Percentiles rank a stretch among this genome's conserved stretches.
These are phyloP conservation scores for Aureobasidium mangrovei DNA, from an alignment of 2,329 filamentous ascomycete genomes.

Conservation along the genomic window DNA sequence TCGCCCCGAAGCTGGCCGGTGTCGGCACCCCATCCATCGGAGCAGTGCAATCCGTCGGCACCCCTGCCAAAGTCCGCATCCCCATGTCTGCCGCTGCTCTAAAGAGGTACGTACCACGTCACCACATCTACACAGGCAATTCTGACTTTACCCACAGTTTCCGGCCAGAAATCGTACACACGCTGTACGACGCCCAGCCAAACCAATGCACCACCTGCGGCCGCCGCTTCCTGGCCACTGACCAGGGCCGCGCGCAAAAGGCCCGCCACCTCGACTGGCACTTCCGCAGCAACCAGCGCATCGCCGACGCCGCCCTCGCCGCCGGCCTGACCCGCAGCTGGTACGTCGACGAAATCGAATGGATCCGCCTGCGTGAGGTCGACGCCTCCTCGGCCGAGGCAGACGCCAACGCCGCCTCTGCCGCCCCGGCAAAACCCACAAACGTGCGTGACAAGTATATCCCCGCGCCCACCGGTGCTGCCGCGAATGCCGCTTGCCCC, in stretches of 20 bases:
- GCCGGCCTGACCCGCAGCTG: slow-evolving; percentile 85
- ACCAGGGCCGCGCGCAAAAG: slow-evolving; percentile 75
- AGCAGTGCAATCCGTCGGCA: neutral
- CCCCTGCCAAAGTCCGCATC: slow-evolving; percentile 15
- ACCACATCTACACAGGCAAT: slow-evolving; percentile 10
- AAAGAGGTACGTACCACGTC: slow-evolving; percentile 18
- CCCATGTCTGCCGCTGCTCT: slow-evolving; percentile 24
- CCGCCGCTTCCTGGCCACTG: slow-evolving; percentile 69
- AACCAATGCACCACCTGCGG: slow-evolving; percentile 89
- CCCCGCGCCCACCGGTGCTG: slow-evolving; percentile 59
- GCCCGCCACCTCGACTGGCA: slow-evolving; percentile 96
- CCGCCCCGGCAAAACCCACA: slow-evolving; percentile 31
- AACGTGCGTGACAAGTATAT: slow-evolving; percentile 63
- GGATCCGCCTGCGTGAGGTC: slow-evolving; percentile 76
- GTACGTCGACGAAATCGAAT: slow-evolving; percentile 90
- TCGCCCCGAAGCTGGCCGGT: slow-evolving; percentile 2
- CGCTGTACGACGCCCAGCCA: slow-evolving; percentile 71
- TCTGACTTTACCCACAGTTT: slow-evolving; percentile 41
- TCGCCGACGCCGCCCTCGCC: slow-evolving; percentile 68
- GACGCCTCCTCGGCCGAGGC: slow-evolving; percentile 49
- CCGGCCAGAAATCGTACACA: slow-evolving; percentile 63
- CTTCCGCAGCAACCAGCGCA: slow-evolving; percentile 84
- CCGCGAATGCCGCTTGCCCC: slow-evolving; percentile 69
- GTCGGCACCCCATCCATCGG: neutral
- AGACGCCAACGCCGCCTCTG: slow-evolving; percentile 25